Evolutionary conservation across 164 flowering plant species (phyloP).

Genomic region (Akebia trifoliata): DNA sequence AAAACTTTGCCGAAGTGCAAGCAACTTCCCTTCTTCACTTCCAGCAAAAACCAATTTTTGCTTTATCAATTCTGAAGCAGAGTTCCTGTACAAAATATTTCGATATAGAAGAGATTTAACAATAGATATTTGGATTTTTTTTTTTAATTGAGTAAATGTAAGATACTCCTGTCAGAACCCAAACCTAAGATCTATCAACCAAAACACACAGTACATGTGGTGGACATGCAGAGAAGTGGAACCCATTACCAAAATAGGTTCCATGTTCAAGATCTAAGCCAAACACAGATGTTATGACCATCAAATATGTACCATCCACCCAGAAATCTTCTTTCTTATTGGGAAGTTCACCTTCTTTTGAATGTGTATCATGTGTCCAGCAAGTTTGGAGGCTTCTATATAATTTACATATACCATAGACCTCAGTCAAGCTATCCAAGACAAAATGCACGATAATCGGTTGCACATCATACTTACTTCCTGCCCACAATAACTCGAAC

Average conservation of each 20-base stretch:
- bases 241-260: not conserved
- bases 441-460: not conserved
- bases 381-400: not conserved
- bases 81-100: conserved; percentile 52
- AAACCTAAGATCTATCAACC: not conserved
- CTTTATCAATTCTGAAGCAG: conserved; percentile 74
- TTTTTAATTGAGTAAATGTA: not conserved
- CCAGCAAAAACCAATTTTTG: conserved; percentile 83
- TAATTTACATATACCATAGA: not conserved
- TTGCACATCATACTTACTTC: conserved; percentile 56
- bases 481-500: conserved; percentile 88
- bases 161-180: too few relatives aligned
- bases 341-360: too few relatives aligned
- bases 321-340: not conserved
- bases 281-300: too few relatives aligned
- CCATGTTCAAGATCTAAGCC: not conserved
- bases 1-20: conserved; percentile 91
- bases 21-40: conserved; percentile 90
- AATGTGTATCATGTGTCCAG: not conserved
- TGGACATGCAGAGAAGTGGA: conserved; percentile 1
- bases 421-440: not conserved
- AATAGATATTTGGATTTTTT: too few relatives aligned
- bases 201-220: not conserved
- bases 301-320: not conserved
- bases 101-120: too few relatives aligned